Evolutionary conservation across 192 early-diverging fungal species (phyloP).

Genomic region (Polychytrium aggregatum): DNA sequence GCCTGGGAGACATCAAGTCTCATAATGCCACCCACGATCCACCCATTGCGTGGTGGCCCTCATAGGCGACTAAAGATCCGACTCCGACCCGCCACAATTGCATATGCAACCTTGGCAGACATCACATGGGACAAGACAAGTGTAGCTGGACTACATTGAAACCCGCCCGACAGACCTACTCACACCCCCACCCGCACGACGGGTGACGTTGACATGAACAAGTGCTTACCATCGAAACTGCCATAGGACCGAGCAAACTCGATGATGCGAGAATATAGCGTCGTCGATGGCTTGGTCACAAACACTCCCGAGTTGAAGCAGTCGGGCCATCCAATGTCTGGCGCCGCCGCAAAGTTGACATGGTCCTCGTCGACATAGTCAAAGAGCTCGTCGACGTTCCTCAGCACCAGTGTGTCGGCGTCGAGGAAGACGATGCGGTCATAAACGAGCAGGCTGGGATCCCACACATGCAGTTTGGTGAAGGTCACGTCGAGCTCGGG

Average conservation of each 20-base stretch:
- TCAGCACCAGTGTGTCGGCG: slow-evolving; percentile 78
- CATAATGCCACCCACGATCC: too few relatives aligned
- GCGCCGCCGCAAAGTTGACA: slow-evolving; percentile 63
- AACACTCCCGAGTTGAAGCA: slow-evolving; percentile 96
- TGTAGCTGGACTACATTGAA: too few relatives aligned
- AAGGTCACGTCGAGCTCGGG: slow-evolving; percentile 82
- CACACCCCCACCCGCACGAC: too few relatives aligned
- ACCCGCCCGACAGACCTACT: too few relatives aligned
- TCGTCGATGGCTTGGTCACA: slow-evolving; percentile 47
- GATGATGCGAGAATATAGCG: slow-evolving; percentile 39
- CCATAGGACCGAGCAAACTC: slow-evolving; percentile 40
- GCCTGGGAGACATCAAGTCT: too few relatives aligned
- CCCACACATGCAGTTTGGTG: slow-evolving; percentile 84
- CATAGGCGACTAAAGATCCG: too few relatives aligned
- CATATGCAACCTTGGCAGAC: too few relatives aligned
- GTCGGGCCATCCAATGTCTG: slow-evolving; percentile 95
- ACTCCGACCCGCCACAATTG: too few relatives aligned
- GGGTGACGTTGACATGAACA: too few relatives aligned
- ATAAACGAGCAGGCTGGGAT: slow-evolving; percentile 49
- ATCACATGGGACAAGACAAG: too few relatives aligned
- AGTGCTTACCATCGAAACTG: slow-evolving; percentile 70
- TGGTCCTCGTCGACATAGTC: slow-evolving; percentile 22
- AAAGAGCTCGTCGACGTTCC: slow-evolving; percentile 77
- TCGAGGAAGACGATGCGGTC: slow-evolving; percentile 71
- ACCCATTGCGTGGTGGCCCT: too few relatives aligned